Conservation (phyloP, 129 eudicot genomes). For the Flaveria sonorensis region DNA sequence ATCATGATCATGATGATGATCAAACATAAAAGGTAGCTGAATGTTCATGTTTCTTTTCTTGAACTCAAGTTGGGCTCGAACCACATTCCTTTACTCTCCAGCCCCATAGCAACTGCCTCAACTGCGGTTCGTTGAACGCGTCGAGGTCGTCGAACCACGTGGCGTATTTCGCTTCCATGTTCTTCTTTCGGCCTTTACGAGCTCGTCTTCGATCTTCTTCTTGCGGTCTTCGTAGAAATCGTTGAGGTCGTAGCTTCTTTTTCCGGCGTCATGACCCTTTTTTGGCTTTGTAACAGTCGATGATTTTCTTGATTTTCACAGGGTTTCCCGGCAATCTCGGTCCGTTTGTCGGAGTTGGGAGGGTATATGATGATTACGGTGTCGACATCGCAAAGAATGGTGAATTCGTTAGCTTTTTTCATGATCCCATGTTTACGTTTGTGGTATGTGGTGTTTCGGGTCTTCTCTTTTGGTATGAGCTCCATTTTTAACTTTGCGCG, state of each 20-base stretch:
- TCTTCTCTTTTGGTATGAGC: slow-evolving; percentile 52
- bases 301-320: slow-evolving; percentile 23
- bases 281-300: slow-evolving; percentile 41
- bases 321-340: slow-evolving; percentile 43
- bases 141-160: slow-evolving; percentile 44
- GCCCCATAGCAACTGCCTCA: slow-evolving; percentile 31
- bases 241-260: slow-evolving; percentile 31
- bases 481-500: slow-evolving; percentile 47
- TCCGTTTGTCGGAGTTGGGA: slow-evolving; percentile 34
- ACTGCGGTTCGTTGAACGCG: slow-evolving; percentile 20
- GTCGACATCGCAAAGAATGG: slow-evolving; percentile 52
- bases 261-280: slow-evolving; percentile 28
- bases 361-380: slow-evolving; percentile 46
- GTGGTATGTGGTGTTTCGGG: slow-evolving; percentile 47
- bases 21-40: not conserved
- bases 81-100: slow-evolving; percentile 33
- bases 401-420: slow-evolving; percentile 49
- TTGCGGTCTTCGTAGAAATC: slow-evolving; percentile 51
- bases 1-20: too few species aligned
- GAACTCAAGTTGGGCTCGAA: slow-evolving; percentile 30
- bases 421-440: slow-evolving; percentile 54
- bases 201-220: slow-evolving; percentile 54
- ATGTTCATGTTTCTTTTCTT: slow-evolving; percentile 25
- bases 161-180: slow-evolving; percentile 51
- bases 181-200: slow-evolving; percentile 40